These are phyloP conservation scores for Porphyrellus cyaneotinctus DNA, from an alignment of 768 basidiomycete genomes.

Conservation along the genomic window DNA sequence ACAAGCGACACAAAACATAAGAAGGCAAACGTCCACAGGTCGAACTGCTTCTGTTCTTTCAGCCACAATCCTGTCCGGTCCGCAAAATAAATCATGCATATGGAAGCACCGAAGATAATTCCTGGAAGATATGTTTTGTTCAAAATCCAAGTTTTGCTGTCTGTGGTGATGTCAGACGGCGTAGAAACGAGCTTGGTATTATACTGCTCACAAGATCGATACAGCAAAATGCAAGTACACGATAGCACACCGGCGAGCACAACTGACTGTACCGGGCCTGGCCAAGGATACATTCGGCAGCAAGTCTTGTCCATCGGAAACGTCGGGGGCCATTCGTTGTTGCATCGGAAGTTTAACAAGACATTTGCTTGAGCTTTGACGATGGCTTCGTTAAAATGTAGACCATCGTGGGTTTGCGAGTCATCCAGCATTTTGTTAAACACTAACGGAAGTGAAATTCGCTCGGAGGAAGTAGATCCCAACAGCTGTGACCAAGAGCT, in stretches of 20 bases:
- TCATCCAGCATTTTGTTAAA: conserved; percentile 79
- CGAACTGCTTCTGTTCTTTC: conserved; percentile 86
- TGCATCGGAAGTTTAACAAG: conserved; percentile 78
- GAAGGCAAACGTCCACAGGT: conserved; percentile 60
- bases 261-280: conserved; percentile 52
- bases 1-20: conserved; percentile 51
- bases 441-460: conserved; percentile 63
- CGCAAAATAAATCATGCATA: conserved; percentile 68
- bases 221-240: conserved; percentile 48
- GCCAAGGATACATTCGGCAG: conserved; percentile 72
- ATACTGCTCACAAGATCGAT: conserved; percentile 31
- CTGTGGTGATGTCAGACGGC: conserved; percentile 16
- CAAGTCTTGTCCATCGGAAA: conserved; percentile 75
- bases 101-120: conserved; percentile 59
- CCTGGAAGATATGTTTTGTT: conserved; percentile 35
- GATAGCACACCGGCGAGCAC: conserved; percentile 45
- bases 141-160: conserved; percentile 13
- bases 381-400: conserved; percentile 69
- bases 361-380: conserved; percentile 70
- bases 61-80: conserved; percentile 86
- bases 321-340: conserved; percentile 57
- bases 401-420: conserved; percentile 75
- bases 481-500: conserved; percentile 31
- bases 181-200: conserved; percentile 3
- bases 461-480: conserved; percentile 19